Evolutionary conservation across 345 rosid genomes (phyloP).

Genomic region (Eutrema heterophyllum): DNA sequence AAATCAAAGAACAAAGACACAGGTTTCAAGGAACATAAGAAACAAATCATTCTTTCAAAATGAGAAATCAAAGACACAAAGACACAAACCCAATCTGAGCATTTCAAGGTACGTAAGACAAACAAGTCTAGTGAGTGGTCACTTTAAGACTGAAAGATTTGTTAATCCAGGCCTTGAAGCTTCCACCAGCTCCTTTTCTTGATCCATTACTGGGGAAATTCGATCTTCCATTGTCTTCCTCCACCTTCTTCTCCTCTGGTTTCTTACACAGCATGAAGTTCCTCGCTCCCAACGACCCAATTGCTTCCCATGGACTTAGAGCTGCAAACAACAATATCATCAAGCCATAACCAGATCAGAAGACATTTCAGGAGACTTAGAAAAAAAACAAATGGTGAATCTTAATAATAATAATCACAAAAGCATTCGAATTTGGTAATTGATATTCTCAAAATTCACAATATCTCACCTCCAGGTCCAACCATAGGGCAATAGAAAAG

Average conservation of each 20-base stretch:
- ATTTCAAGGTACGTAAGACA: not conserved
- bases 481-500: slow-evolving; percentile 58
- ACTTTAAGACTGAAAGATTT: slow-evolving; percentile 55
- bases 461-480: slow-evolving; percentile 49
- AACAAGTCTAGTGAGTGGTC: slow-evolving; percentile 33
- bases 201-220: slow-evolving; percentile 22
- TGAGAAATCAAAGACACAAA: not conserved
- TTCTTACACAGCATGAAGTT: slow-evolving; percentile 81
- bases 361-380: too few species aligned
- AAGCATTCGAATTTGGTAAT: not conserved
- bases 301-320: slow-evolving; percentile 51
- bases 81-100: slow-evolving; percentile 1
- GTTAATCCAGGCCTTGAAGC: slow-evolving; percentile 75
- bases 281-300: slow-evolving; percentile 59
- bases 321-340: slow-evolving; percentile 28
- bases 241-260: slow-evolving; percentile 37
- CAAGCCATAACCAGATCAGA: too few species aligned
- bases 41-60: slow-evolving; percentile 6
- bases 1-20: not conserved
- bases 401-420: not conserved
- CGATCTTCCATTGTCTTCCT: slow-evolving; percentile 37
- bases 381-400: not conserved
- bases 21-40: not conserved
- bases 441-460: not conserved
- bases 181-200: slow-evolving; percentile 40